phyloP scores from a whole-genome alignment of 495 filamentous ascomycete genomes.

The Amphirosellinia nigrospora region DNA sequence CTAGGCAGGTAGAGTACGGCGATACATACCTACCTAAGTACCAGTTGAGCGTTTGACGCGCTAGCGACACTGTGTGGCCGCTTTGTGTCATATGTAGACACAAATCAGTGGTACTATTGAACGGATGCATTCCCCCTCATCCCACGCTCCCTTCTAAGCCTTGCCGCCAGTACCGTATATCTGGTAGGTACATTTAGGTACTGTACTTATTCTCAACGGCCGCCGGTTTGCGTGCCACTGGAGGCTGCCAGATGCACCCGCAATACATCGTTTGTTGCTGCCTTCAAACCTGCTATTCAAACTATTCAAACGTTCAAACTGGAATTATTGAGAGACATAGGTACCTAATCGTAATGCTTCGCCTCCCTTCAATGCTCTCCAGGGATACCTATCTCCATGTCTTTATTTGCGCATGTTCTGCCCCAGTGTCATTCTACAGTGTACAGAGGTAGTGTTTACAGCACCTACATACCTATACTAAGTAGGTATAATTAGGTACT shows the following conservation, averaged over 20 bases:
- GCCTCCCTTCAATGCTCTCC: background rate
- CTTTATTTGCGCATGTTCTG: background rate
- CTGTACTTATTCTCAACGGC: too few relatives aligned
- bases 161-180: background rate
- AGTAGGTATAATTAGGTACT: too few relatives aligned
- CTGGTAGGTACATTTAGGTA: background rate
- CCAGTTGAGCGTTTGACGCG: background rate
- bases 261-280: background rate
- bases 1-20: background rate
- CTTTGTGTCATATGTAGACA: background rate
- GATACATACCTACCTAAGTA: constrained; percentile 1
- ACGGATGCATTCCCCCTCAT: background rate
- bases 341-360: background rate
- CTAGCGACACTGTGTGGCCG: background rate
- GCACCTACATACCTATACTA: background rate
- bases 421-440: too few relatives aligned
- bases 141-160: constrained; percentile 5
- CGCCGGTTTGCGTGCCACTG: background rate
- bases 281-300: too few relatives aligned
- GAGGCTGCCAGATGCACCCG: background rate
- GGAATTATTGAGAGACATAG: background rate
- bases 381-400: too few relatives aligned
- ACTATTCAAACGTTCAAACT: too few relatives aligned
- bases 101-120: background rate
- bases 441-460: too few relatives aligned